Conservation (phyloP, 2,329 filamentous ascomycete genomes). For the Neofusicoccum cordaticola region DNA sequence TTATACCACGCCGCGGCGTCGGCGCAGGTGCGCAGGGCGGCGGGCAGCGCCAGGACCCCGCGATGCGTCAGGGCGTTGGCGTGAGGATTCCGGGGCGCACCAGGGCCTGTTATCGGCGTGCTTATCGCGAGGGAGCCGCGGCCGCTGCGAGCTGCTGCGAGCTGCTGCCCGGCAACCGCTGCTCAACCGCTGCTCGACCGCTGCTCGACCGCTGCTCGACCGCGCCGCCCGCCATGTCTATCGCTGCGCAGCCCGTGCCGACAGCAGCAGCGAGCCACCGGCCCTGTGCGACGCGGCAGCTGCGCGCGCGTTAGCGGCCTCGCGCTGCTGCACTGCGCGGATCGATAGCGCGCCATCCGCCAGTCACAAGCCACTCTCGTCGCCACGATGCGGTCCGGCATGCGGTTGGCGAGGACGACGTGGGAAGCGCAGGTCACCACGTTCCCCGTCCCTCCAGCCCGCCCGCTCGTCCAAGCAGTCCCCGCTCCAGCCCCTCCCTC, state of each 20-base stretch:
- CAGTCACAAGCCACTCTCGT: background rate
- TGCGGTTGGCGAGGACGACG: background rate
- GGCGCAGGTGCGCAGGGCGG: background rate
- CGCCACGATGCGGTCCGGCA: background rate
- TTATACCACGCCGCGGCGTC: background rate
- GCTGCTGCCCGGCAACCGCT: too few relatives aligned
- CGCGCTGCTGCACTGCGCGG: conserved; percentile 1
- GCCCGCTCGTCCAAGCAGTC: background rate
- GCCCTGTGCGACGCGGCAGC: background rate
- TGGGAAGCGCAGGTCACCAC: background rate
- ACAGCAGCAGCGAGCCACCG: background rate
- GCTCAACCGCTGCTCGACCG: background rate
- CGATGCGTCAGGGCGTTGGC: background rate
- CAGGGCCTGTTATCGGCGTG: conserved; percentile 1
- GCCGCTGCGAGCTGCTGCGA: background rate
- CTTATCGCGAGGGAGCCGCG: conserved; percentile 5
- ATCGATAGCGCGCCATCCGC: background rate
- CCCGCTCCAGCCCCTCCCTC: background rate
- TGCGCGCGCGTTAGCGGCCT: conserved; percentile 1
- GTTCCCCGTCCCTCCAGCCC: background rate
- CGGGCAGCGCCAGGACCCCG: background rate
- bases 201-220: background rate
- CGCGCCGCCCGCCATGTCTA: background rate
- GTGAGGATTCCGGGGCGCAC: background rate
- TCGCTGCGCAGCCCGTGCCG: background rate